Base-by-base conservation (phyloP, 2,329 filamentous ascomycete genomes). In the Fusarium sublunatum region DNA sequence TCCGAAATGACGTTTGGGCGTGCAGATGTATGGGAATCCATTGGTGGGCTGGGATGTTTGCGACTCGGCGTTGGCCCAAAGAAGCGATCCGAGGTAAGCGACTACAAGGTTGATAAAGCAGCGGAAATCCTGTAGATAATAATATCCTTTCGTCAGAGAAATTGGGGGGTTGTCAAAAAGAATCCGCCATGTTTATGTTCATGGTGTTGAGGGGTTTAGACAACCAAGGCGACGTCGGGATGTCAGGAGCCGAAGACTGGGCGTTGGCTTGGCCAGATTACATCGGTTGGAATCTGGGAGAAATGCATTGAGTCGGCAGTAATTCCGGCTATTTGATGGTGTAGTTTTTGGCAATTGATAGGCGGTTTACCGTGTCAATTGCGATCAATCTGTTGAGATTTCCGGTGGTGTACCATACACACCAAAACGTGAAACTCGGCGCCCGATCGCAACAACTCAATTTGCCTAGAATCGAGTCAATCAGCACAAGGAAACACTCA, bases 111-210 rank as follows among this genome's bases (percentile, higher is more conserved):
- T 32, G 34, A 35, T 36, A 31, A 42, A 44, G 25, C n/a, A 31
- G 55, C 51, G 41, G 45, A 22, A 36, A 35, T 10, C 5, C 12
- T 47, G n/a, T 39, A 19, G 15, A 35, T 31, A 50, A 65, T 65
- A 65, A 65, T 65, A 65, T 26, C 35, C 58, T 49, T 65, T 61
- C 54, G 62, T 65, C 62, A 65, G 47, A 58, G 58, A 65, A 65
- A 65, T 47, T 19, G 19, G 48, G 31, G 26, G 57, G 52, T 41
- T 54, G 61, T 58, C 62, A 65, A 65, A 65, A 62, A 65, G 44
- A 65, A 65, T 45, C 41, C 41, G 19, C 40, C 62, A 58, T 65
- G 44, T 61, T 65, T 65, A 62, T 65, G 61, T 64, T 61, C 49
- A 24, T 34, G 36, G 46, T 48, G 40, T 58, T 65, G 48, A 49